phyloP scores from a whole-genome alignment of 2,329 filamentous ascomycete genomes.

The Calonectria multiphialidica region DNA sequence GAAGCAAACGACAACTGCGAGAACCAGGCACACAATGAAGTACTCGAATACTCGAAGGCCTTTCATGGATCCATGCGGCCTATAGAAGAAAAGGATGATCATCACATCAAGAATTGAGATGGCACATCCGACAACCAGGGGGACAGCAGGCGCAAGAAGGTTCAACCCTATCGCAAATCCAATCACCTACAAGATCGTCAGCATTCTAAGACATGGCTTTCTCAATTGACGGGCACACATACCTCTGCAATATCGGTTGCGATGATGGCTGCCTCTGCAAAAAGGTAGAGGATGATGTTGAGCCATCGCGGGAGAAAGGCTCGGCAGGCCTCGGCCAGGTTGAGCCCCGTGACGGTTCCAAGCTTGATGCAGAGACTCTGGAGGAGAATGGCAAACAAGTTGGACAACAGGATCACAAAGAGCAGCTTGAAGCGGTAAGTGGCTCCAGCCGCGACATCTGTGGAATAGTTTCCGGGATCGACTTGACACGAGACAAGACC shows the following conservation, averaged over 20 bases:
- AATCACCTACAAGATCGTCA: constrained; percentile 63
- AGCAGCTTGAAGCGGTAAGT: constrained; percentile 74
- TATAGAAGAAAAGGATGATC: constrained; percentile 75
- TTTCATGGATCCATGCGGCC: constrained; percentile 68
- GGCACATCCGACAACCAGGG: constrained; percentile 76
- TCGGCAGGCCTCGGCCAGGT: constrained; percentile 75
- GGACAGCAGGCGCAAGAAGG: constrained; percentile 71
- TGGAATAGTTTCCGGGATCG: constrained; percentile 77
- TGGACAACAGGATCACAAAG: constrained; percentile 77
- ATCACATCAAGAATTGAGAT: constrained; percentile 78
- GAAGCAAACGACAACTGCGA: constrained; percentile 79
- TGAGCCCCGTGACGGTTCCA: constrained; percentile 76
- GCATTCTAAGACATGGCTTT: neutral
- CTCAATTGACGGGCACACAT: neutral
- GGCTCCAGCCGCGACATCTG: constrained; percentile 76
- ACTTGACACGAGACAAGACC: constrained; percentile 47
- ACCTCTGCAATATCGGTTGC: constrained; percentile 77
- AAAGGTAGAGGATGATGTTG: constrained; percentile 69
- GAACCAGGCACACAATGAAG: constrained; percentile 72
- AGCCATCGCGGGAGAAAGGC: constrained; percentile 75
- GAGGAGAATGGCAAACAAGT: constrained; percentile 78
- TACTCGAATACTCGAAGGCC: constrained; percentile 73
- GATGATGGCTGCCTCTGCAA: constrained; percentile 77
- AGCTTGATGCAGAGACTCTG: constrained; percentile 78
- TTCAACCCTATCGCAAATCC: constrained; percentile 79